Base-by-base conservation (phyloP, 2,329 filamentous ascomycete species). In the Pseudocercospora ulei region DNA sequence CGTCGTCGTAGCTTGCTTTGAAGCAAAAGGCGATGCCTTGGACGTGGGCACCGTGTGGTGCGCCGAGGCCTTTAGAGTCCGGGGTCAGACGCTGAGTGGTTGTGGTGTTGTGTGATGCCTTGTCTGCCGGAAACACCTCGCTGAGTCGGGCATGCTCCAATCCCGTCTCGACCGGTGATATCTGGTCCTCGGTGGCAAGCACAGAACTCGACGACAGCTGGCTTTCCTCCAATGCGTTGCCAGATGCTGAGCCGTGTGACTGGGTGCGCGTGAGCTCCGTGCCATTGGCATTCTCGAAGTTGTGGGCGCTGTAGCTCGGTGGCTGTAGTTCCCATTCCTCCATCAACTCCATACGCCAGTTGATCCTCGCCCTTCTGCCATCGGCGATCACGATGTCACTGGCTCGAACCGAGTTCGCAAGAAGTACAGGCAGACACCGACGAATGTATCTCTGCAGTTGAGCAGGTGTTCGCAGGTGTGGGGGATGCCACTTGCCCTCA, bases 391-490 rank as follows among this genome's bases (percentile, higher is more conserved):
- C 54, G n/a, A 69, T 58, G 39, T 67, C 63, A 52, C 61, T 66
- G 0, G 66, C 63, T 20, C 67, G 59, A 2, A 63, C 60, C 2
- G 66, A 64, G 25, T 63, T 62, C 13, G 59, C 58, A 5, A 63
- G 58, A 7, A 70, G 51, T 4, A 67, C 56, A 1, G 67, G 67
- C 35, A 66, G 62, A 47, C 67, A 70, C 18, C 67, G 62, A 4
- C 63, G 60, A 36, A 65, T 62, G 55, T 69, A 70, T 37, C 67
- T 63, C 24, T 63, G 56, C 8, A 55, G 47, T 36, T 67, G 65
- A 3, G 58, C 52, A 6, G 54, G 41, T 1, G 59, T 55, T 5
- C 57, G 59, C 47, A 41, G 56, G 51, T 54, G 58, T 31, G 39
- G 55, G 13, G 48, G 57, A 24, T 41, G 54, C 61, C 60, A 62